A percentile compares a stretch with the other conserved stretches of the same genome.
Evolutionary conservation across 306 rosid genomes (phyloP).

Genomic region (Echinosophora koreensis): DNA sequence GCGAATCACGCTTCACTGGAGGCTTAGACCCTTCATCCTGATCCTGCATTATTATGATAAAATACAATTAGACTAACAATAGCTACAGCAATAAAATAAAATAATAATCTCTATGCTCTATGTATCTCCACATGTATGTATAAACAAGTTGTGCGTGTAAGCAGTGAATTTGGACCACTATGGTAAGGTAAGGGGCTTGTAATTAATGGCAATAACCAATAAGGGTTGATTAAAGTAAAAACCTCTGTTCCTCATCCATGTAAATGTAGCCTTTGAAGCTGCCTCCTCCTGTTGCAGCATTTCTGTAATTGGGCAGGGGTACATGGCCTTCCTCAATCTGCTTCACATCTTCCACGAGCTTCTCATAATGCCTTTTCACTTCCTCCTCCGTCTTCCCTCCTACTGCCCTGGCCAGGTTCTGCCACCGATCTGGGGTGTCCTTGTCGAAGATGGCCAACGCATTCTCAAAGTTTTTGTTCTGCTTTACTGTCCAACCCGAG

Average conservation of each 20-base stretch:
- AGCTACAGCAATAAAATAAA: neutral
- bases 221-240: neutral
- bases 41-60: slow-evolving; percentile 46
- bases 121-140: neutral
- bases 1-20: slow-evolving; percentile 45
- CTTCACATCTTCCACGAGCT: slow-evolving; percentile 71
- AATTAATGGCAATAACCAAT: too few relatives aligned
- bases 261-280: slow-evolving; percentile 45
- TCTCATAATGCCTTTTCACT: slow-evolving; percentile 72
- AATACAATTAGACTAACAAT: neutral
- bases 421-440: slow-evolving; percentile 78
- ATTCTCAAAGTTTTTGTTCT: slow-evolving; percentile 83
- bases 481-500: slow-evolving; percentile 69
- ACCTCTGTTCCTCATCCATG: slow-evolving; percentile 68
- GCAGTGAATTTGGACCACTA: too few relatives aligned
- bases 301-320: slow-evolving; percentile 73
- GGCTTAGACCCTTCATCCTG: slow-evolving; percentile 33
- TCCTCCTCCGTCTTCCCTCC: slow-evolving; percentile 87
- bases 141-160: neutral
- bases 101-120: neutral
- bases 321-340: slow-evolving; percentile 72
- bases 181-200: too few relatives aligned
- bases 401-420: slow-evolving; percentile 70
- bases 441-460: slow-evolving; percentile 68
- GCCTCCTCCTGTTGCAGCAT: slow-evolving; percentile 15